These are phyloP conservation scores for Brassica napus DNA, from an alignment of 345 rosid genomes.

Conservation along the genomic window Da-Ae NC_063442.1:42845501-42846000, in stretches of 20 bases:
- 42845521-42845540: neutral
- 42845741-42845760: neutral
- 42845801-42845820: neutral
- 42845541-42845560: neutral
- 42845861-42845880: constrained; percentile 8
- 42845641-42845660: neutral
- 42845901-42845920: constrained; percentile 19
- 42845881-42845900: constrained; percentile 27
- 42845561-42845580: neutral
- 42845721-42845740: neutral
- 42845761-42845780: neutral
- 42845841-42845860: neutral
- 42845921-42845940: constrained; percentile 38
- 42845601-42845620: neutral
- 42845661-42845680: constrained; percentile 29
- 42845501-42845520: too few relatives aligned
- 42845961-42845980: constrained; percentile 22
- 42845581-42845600: neutral
- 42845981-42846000: constrained; percentile 34
- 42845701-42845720: constrained; percentile 10
- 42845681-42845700: constrained; percentile 1
- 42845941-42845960: constrained; percentile 29
- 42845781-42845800: neutral
- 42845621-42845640: neutral
- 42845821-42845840: neutral